phyloP scores from a whole-genome alignment of 352 stramenopile genomes.

The Thalassiosira exigua region DNA sequence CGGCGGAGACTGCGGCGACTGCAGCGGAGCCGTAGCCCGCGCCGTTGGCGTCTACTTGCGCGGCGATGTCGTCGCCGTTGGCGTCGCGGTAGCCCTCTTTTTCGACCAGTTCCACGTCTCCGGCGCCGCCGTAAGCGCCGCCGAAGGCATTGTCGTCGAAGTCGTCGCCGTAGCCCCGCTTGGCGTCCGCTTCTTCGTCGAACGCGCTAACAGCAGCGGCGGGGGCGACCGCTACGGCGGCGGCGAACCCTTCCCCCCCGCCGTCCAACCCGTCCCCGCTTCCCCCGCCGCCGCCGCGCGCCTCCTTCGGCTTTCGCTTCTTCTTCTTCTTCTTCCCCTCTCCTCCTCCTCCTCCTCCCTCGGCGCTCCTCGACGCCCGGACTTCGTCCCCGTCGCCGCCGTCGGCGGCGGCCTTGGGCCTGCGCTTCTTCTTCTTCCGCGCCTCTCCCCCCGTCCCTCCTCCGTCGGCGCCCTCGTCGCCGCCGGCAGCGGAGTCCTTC shows the following conservation, averaged over 20 bases:
- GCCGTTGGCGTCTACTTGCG: not conserved
- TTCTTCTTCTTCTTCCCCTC: constrained; percentile 30
- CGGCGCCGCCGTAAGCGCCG: not conserved
- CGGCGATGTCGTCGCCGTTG: not conserved
- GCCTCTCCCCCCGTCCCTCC: not conserved
- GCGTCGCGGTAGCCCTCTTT: constrained; percentile 38
- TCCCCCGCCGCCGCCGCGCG: not conserved
- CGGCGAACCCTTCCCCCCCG: not conserved
- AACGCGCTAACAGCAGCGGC: not conserved
- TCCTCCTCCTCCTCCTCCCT: too few species aligned
- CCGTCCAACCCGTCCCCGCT: constrained; percentile 2
- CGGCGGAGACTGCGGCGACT: too few species aligned
- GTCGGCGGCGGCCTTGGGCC: not conserved
- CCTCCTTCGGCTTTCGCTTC: constrained; percentile 40
- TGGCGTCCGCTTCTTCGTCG: constrained; percentile 7
- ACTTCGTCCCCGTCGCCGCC: not conserved
- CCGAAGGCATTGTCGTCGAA: constrained; percentile 19
- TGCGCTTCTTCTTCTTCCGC: not conserved
- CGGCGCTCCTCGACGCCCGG: not conserved
- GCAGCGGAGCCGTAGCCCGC: too few species aligned
- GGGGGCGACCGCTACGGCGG: not conserved
- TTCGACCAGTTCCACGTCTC: constrained; percentile 43
- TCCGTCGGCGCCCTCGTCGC: not conserved
- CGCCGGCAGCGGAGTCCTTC: not conserved
- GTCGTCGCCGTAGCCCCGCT: not conserved